A percentile compares a stretch with the other conserved stretches of the same genome.
Conservation (phyloP, 306 rosid species). For the Chamaecrista fasciculata region DNA sequence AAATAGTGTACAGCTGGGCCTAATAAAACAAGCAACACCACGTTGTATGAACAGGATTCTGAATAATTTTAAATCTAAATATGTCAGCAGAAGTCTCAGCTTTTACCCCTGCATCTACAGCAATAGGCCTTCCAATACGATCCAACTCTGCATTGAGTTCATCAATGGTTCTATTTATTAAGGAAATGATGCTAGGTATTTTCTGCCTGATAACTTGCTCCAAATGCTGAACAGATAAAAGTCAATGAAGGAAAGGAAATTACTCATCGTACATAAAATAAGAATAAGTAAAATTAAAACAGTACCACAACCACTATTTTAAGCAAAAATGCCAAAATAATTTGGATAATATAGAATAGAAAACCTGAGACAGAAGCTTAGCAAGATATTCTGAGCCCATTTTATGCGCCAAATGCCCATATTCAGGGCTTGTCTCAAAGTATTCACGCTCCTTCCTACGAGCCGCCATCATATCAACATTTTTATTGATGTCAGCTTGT, state of each 20-base stretch:
- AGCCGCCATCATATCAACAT: slow-evolving; percentile 85
- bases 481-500: slow-evolving; percentile 74
- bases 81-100: slow-evolving; percentile 26
- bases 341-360: slow-evolving; percentile 8
- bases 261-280: slow-evolving; percentile 1
- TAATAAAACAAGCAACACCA: slow-evolving; percentile 26
- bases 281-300: neutral
- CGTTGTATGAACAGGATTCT: neutral
- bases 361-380: slow-evolving; percentile 76
- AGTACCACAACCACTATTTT: neutral
- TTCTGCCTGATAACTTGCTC: slow-evolving; percentile 77
- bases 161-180: slow-evolving; percentile 79
- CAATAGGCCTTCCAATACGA: slow-evolving; percentile 83
- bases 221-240: slow-evolving; percentile 55
- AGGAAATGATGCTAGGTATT: slow-evolving; percentile 74
- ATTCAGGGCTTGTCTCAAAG: slow-evolving; percentile 87
- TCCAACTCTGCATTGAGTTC: slow-evolving; percentile 93
- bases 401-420: slow-evolving; percentile 87
- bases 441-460: slow-evolving; percentile 89
- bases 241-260: slow-evolving; percentile 15
- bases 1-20: slow-evolving; percentile 90
- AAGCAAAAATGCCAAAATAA: slow-evolving; percentile 1
- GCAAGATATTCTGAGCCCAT: slow-evolving; percentile 98
- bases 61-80: neutral
- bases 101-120: slow-evolving; percentile 82